phyloP scores from a whole-genome alignment of 83 land plant genomes.

The Thuja plicata region DNA sequence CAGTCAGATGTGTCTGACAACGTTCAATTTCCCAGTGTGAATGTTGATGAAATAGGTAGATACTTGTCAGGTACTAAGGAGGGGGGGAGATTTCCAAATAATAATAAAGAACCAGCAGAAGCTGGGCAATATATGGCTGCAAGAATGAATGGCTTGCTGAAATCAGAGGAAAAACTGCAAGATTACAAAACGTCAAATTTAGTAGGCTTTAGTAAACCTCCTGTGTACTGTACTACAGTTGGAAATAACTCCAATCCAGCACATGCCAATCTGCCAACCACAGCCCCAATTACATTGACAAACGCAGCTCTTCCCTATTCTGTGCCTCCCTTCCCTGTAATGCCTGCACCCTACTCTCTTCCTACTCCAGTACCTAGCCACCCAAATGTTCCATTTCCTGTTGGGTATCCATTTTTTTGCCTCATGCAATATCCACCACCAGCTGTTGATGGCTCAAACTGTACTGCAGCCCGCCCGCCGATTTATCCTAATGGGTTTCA shows the following conservation, averaged over 20 bases:
- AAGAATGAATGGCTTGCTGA: slow-evolving; percentile 12
- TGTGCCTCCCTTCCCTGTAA: slow-evolving; percentile 20
- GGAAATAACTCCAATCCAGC: slow-evolving; percentile 26
- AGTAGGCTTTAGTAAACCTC: background rate
- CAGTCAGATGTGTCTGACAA: slow-evolving; percentile 4
- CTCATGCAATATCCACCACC: slow-evolving; percentile 35
- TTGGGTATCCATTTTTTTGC: slow-evolving; percentile 21
- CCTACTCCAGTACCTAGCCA: slow-evolving; percentile 25
- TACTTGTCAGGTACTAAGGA: slow-evolving; percentile 6
- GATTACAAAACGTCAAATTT: background rate
- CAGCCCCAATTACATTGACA: slow-evolving; percentile 16
- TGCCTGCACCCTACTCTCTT: slow-evolving; percentile 29
- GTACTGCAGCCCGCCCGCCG: slow-evolving; percentile 17
- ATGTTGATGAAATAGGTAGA: background rate
- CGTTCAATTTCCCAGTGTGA: background rate
- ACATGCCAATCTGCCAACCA: slow-evolving; percentile 21
- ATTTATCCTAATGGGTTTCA: slow-evolving; percentile 32
- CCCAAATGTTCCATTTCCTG: slow-evolving; percentile 19
- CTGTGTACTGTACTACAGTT: background rate
- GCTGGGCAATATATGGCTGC: slow-evolving; percentile 6
- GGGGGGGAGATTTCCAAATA: background rate
- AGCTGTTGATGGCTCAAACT: slow-evolving; percentile 19
- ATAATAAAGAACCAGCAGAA: background rate
- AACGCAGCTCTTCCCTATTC: slow-evolving; percentile 15
- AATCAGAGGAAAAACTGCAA: slow-evolving; percentile 23